A percentile compares a stretch with the other conserved stretches of the same genome.
Conservation (phyloP, 208 protist genomes). For the Angomonas deanei region DNA sequence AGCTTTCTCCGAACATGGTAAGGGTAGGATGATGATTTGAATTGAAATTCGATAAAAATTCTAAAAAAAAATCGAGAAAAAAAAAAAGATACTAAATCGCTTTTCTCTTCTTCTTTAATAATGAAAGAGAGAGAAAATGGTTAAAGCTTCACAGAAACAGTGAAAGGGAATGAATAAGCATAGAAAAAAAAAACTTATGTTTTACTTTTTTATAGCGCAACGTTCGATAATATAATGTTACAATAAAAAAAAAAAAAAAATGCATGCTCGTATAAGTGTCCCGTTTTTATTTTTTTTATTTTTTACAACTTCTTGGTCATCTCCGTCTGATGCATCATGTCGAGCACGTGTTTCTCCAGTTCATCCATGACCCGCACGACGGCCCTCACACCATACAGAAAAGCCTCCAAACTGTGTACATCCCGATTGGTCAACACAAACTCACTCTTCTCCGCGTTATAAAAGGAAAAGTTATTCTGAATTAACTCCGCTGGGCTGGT, state of each 20-base stretch:
- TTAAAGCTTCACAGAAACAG: slow-evolving; percentile 5
- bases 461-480: slow-evolving; percentile 18
- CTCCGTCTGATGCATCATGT: slow-evolving; percentile 62
- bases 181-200: slow-evolving; percentile 11
- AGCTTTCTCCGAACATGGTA: slow-evolving; percentile 40
- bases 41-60: background rate
- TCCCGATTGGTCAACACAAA: slow-evolving; percentile 79
- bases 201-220: background rate
- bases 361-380: slow-evolving; percentile 62
- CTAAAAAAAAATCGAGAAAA: slow-evolving; percentile 8
- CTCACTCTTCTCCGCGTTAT: slow-evolving; percentile 26
- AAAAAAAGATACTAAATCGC: slow-evolving; percentile 1
- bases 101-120: background rate
- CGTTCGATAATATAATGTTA: slow-evolving; percentile 4
- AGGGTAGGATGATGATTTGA: background rate
- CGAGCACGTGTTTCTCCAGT: slow-evolving; percentile 64
- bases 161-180: slow-evolving; percentile 2
- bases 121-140: slow-evolving; percentile 8
- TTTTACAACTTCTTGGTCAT: slow-evolving; percentile 66
- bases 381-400: slow-evolving; percentile 73
- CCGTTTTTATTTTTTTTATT: background rate
- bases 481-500: background rate
- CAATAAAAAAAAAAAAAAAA: slow-evolving; percentile 6
- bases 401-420: slow-evolving; percentile 82
- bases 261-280: background rate